Conservation (phyloP, 2,329 filamentous ascomycete species). For the Paraphaeosphaeria minitans region DNA sequence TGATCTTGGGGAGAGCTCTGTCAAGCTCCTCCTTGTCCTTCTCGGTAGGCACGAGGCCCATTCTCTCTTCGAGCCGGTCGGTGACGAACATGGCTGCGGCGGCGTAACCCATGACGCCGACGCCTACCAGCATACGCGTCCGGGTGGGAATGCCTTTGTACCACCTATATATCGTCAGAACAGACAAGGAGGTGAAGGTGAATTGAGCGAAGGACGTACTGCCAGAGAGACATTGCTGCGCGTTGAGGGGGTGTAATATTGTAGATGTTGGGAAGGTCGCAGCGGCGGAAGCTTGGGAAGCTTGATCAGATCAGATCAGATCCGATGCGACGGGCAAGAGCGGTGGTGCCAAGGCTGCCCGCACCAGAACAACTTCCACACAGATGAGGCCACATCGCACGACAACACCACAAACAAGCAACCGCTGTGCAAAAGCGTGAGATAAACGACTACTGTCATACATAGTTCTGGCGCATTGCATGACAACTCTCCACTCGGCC, state of each 20-base stretch:
- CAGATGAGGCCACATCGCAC: constrained; percentile 3
- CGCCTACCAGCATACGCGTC: constrained; percentile 73
- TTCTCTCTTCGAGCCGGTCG: constrained; percentile 72
- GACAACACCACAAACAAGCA: neutral
- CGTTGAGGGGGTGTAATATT: neutral
- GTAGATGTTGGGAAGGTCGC: neutral
- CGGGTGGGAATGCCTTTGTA: constrained; percentile 74
- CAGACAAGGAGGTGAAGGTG: too few relatives aligned
- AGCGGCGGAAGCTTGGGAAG: neutral
- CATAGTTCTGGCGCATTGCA: too few relatives aligned
- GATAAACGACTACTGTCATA: neutral
- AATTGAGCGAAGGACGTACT: constrained; percentile 29
- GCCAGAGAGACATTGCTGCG: constrained; percentile 43
- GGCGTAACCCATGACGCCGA: constrained; percentile 78
- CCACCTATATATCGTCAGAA: constrained; percentile 28
- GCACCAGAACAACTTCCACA: neutral
- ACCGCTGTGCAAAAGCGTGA: neutral
- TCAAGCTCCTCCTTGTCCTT: constrained; percentile 73
- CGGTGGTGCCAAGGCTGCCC: constrained; percentile 6
- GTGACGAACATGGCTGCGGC: constrained; percentile 73
- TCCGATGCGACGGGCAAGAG: neutral
- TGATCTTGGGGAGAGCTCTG: constrained; percentile 66
- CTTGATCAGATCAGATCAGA: too few relatives aligned
- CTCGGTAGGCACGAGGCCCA: constrained; percentile 74
- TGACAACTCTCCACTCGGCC: too few relatives aligned